Percentiles rank a stretch among this genome's conserved stretches.
These are phyloP conservation scores for Petunia hybrid DNA, from an alignment of 305 asterid species.

Conservation along the genomic window DNA sequence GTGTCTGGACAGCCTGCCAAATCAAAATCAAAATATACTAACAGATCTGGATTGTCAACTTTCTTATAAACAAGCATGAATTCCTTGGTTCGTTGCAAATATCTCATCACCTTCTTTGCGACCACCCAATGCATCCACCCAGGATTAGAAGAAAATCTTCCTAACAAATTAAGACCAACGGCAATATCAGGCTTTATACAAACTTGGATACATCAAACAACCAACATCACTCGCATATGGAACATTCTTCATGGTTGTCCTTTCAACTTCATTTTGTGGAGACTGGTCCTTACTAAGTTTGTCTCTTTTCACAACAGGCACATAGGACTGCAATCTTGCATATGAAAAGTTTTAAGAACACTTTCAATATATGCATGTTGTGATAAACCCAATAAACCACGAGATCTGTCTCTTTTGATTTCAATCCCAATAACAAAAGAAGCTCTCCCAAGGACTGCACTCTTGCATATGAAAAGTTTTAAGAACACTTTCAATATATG, in stretches of 20 bases:
- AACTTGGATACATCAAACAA: not conserved
- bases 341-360: not conserved
- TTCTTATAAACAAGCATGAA: slow-evolving; percentile 3
- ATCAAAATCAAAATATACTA: not conserved
- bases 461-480: not conserved
- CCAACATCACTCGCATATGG: not conserved
- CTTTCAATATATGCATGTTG: not conserved
- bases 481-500: not conserved
- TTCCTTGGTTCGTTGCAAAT: not conserved
- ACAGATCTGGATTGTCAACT: not conserved
- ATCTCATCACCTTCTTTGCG: not conserved
- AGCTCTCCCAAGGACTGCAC: not conserved
- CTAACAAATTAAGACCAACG: too few relatives aligned
- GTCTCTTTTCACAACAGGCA: not conserved
- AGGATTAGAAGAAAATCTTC: not conserved
- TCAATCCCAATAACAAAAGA: too few relatives aligned
- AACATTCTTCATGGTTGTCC: not conserved
- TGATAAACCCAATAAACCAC: too few relatives aligned
- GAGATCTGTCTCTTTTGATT: too few relatives aligned
- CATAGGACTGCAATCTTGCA: not conserved
- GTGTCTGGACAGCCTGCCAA: not conserved
- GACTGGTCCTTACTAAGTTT: not conserved
- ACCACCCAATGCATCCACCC: not conserved
- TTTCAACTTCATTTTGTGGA: not conserved
- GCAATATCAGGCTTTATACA: not conserved